Evolutionary conservation across 768 basidiomycete genomes (phyloP), one percentile per base, ranked within the genome.

Genomic region (Rhodosporidiobolus odoratus): DNA sequence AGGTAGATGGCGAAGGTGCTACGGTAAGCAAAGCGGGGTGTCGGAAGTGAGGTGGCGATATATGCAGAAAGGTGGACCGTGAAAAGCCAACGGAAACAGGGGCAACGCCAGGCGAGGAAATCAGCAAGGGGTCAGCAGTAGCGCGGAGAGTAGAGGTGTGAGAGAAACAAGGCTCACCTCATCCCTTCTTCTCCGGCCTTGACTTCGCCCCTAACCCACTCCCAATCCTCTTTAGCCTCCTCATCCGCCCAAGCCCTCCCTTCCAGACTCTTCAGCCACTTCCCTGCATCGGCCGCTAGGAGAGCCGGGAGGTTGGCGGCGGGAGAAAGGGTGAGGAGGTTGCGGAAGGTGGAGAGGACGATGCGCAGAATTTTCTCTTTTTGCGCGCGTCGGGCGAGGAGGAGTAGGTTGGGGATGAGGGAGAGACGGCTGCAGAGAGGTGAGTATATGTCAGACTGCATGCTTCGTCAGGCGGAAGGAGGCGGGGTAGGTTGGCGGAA

Each of bases 301-400:
- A 99, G 93, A 4, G 92, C 87, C 19, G 94, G 90, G 19, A 97
- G 83, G 79, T 96, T 97, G n/a, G 84, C 85, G 1, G 84, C 81
- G 1, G 96, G 92, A 0, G 94, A 92, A 76, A 92, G 90, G 40
- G 84, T 82, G n/a, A 97, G 86, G 25, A 99, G 83, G 79, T 98
- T 98, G 89, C 90, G 84, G 81, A 97, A 91, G 2, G 94, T 92
- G 21, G 96, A 91, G 45, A 97, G 83, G 65, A 94, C 87, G 21
- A 98, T 89, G 15, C 96, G 87, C 70, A 92, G 89, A 37, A 99
- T 91, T 80, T 99, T 99, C 82, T 98, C 95, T 80, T 99, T 99
- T 40, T 90, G 89, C 8, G 94, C 94, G 10, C 83, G 85, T 78
- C 94, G 90, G 4, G 92, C 92, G 47, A 92, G 86, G 56, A 88